These are phyloP conservation scores for Hericium rajendrae DNA, from an alignment of 768 basidiomycete genomes.

Conservation along the genomic window DNA sequence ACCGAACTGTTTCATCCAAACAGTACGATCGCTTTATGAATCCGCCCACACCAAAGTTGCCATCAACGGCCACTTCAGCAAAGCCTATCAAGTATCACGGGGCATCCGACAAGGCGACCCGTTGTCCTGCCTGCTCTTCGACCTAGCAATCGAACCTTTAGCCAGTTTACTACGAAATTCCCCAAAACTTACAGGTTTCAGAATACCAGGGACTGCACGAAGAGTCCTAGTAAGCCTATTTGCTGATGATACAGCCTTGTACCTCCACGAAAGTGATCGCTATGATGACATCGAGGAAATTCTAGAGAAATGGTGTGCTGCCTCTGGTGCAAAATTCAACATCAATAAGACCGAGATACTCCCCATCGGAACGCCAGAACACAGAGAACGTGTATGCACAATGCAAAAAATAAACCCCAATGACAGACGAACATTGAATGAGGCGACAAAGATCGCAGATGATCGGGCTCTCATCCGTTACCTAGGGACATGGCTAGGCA, in stretches of 20 bases:
- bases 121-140: neutral
- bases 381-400: too few species aligned
- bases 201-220: neutral
- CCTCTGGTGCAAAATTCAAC: too few species aligned
- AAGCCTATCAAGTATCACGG: neutral
- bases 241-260: neutral
- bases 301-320: too few species aligned
- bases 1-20: neutral
- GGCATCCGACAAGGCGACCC: constrained; percentile 5
- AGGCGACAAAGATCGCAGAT: too few species aligned
- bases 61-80: neutral
- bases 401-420: too few species aligned
- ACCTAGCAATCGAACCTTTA: neutral
- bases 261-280: too few species aligned
- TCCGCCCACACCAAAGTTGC: neutral
- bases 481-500: too few species aligned
- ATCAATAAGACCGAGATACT: too few species aligned
- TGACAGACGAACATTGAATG: too few species aligned
- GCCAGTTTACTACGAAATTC: neutral
- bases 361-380: too few species aligned
- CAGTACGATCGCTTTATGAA: neutral
- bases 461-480: too few species aligned
- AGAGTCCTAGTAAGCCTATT: neutral
- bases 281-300: too few species aligned
- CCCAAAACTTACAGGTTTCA: neutral